Evolutionary conservation across 768 basidiomycete genomes (phyloP).

Genomic region (Hygrophoropsis aurantiaca): DNA sequence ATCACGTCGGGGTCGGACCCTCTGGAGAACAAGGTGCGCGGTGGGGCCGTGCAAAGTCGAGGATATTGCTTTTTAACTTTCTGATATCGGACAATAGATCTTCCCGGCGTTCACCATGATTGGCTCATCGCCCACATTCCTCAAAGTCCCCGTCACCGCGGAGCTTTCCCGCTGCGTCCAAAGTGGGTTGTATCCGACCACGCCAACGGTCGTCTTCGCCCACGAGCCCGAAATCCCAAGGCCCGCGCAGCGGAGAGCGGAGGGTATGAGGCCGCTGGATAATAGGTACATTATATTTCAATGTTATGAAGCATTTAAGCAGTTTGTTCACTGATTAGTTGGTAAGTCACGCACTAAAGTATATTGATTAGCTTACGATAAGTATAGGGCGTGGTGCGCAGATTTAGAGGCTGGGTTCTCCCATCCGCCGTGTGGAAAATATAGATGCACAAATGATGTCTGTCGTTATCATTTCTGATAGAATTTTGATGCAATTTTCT

Average conservation of each 20-base stretch:
- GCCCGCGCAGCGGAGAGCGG: background rate
- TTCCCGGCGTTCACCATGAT: slow-evolving; percentile 3
- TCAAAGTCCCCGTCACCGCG: background rate
- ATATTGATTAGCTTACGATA: too few relatives aligned
- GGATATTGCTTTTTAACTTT: background rate
- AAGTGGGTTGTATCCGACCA: background rate
- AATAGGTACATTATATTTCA: background rate
- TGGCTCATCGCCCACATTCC: slow-evolving; percentile 2
- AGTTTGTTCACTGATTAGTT: slow-evolving; percentile 10
- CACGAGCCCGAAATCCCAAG: background rate
- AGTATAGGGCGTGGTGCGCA: too few relatives aligned
- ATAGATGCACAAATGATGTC: too few relatives aligned
- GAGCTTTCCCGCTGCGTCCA: background rate
- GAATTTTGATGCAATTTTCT: too few relatives aligned
- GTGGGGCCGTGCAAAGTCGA: too few relatives aligned
- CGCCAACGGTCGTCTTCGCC: background rate
- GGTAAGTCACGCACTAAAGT: background rate
- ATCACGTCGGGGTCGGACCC: background rate
- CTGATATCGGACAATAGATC: slow-evolving; percentile 1
- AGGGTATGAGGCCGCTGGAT: slow-evolving; percentile 5
- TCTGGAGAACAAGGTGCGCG: slow-evolving; percentile 3
- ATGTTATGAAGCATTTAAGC: slow-evolving; percentile 16
- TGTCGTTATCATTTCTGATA: too few relatives aligned
- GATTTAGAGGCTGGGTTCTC: too few relatives aligned
- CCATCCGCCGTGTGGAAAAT: too few relatives aligned